Percentiles rank a stretch among this genome's conserved stretches.
Conservation (phyloP, 179 eudicot genomes). For the Pouteria campechiana region DNA sequence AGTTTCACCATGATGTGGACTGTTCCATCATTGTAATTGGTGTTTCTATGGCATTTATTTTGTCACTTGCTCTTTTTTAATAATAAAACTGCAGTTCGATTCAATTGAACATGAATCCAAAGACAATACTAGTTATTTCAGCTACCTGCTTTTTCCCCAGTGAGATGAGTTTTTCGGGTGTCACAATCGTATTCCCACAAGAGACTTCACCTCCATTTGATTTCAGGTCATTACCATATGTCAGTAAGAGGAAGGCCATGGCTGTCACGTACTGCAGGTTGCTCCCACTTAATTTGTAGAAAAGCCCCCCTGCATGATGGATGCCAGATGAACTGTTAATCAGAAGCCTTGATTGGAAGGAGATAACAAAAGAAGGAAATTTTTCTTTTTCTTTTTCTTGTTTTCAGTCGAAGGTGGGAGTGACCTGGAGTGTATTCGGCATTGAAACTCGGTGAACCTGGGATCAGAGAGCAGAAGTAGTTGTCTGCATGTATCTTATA, state of each 20-base stretch:
- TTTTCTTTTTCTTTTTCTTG: too few relatives aligned
- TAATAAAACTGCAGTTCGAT: too few relatives aligned
- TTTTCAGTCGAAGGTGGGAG: neutral
- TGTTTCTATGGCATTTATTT: too few relatives aligned
- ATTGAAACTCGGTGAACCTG: conserved; percentile 49
- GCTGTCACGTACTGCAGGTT: conserved; percentile 86
- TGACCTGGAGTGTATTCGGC: conserved; percentile 78
- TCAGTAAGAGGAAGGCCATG: conserved; percentile 49
- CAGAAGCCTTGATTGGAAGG: neutral
- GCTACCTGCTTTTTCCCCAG: conserved; percentile 67
- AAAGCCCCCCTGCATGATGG: conserved; percentile 52
- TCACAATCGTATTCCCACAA: conserved; percentile 41
- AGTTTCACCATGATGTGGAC: too few relatives aligned
- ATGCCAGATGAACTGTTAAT: neutral
- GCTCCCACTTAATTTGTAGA: conserved; percentile 63
- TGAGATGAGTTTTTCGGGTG: conserved; percentile 42
- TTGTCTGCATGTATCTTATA: conserved; percentile 72
- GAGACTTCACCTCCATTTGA: conserved; percentile 24
- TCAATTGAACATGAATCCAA: neutral
- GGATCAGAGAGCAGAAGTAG: conserved; percentile 67
- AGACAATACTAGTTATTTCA: neutral
- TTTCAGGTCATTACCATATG: conserved; percentile 65
- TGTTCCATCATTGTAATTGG: too few relatives aligned
- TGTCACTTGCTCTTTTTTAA: too few relatives aligned
- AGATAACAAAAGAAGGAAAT: too few relatives aligned